Evolutionary conservation across 148 eudicot genomes (phyloP).

Genomic region (Chenopodium quinoa): DNA sequence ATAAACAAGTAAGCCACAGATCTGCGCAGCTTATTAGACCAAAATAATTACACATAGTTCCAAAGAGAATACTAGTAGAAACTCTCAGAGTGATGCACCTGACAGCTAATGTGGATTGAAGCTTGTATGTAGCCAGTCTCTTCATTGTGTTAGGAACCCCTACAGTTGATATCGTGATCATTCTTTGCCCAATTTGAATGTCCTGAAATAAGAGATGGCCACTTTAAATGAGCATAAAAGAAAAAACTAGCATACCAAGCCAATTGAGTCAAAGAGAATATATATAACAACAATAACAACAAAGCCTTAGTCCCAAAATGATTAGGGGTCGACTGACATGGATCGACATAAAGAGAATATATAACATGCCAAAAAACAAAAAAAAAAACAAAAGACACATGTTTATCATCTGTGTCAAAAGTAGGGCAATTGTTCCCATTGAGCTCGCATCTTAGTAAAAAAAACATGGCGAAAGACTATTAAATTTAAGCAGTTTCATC

Average conservation of each 20-base stretch:
- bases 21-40: neutral
- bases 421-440: neutral
- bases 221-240: neutral
- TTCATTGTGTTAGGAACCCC: slow-evolving; percentile 97
- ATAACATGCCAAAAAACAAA: neutral
- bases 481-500: neutral
- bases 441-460: neutral
- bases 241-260: neutral
- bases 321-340: too few species aligned
- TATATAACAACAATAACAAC: neutral
- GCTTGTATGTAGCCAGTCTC: slow-evolving; percentile 85
- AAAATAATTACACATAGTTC: neutral
- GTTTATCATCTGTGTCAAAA: slow-evolving; percentile 8
- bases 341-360: neutral
- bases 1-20: neutral
- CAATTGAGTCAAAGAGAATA: neutral
- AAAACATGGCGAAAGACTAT: neutral
- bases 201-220: slow-evolving; percentile 44
- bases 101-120: slow-evolving; percentile 96
- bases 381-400: neutral
- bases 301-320: too few species aligned
- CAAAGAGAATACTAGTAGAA: neutral
- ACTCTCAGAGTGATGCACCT: slow-evolving; percentile 43
- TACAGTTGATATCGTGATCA: slow-evolving; percentile 97
- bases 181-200: slow-evolving; percentile 93